Evolutionary conservation across 192 early-diverging fungal genomes (phyloP).

Genomic region (Gaertneriomyces semiglobifer): DNA sequence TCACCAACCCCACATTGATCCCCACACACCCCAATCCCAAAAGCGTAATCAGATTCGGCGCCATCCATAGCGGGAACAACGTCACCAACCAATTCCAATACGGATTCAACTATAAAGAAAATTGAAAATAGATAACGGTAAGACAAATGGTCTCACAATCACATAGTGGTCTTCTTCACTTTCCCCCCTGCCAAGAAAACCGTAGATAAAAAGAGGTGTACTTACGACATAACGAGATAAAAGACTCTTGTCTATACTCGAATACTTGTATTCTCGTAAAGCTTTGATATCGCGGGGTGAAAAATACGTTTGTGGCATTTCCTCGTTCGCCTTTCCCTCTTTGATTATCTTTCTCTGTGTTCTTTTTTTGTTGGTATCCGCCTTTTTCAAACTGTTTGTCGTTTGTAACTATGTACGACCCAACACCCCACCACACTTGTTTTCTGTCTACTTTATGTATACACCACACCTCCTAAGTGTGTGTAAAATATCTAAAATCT

Average conservation of each 20-base stretch:
- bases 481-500: too few species aligned
- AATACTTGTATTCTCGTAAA: slow-evolving; percentile 81
- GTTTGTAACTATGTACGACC: too few species aligned
- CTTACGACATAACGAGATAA: slow-evolving; percentile 60
- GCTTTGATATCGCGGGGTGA: slow-evolving; percentile 24
- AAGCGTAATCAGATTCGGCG: slow-evolving; percentile 91
- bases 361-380: too few species aligned
- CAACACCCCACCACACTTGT: too few species aligned
- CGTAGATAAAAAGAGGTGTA: background rate
- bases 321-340: too few species aligned
- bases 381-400: too few species aligned
- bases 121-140: background rate
- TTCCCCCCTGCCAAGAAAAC: background rate
- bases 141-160: too few species aligned
- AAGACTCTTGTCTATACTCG: slow-evolving; percentile 78
- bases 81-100: slow-evolving; percentile 86
- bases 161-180: too few species aligned
- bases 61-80: slow-evolving; percentile 83
- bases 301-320: slow-evolving; percentile 11
- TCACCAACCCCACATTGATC: slow-evolving; percentile 66
- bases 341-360: too few species aligned
- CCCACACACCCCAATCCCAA: slow-evolving; percentile 77
- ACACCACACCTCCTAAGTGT: too few species aligned
- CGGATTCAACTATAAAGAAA: slow-evolving; percentile 60
- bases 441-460: too few species aligned